Conservation (phyloP, 202 grass and related monocot species). For the Zizania palustris region DNA sequence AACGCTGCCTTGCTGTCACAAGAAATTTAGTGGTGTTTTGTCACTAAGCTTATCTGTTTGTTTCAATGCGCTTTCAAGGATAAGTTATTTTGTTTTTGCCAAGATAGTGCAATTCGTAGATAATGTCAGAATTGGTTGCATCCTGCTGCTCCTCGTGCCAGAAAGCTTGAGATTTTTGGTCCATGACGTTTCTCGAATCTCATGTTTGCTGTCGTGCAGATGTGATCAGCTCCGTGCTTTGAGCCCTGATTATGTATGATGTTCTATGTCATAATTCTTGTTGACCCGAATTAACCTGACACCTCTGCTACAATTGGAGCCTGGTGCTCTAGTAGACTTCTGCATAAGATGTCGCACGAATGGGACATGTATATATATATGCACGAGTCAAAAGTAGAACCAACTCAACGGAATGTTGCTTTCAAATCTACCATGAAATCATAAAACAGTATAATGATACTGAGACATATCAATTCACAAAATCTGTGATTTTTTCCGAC, state of each 20-base stretch:
- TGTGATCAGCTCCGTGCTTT: not conserved
- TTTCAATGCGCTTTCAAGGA: not conserved
- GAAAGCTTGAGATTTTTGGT: too few relatives aligned
- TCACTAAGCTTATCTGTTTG: not conserved
- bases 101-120: not conserved
- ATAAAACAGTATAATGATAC: constrained; percentile 17
- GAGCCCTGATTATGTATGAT: not conserved
- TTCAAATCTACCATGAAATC: constrained; percentile 7
- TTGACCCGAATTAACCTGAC: not conserved
- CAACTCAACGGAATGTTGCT: not conserved
- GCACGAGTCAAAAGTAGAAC: too few relatives aligned
- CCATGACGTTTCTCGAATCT: too few relatives aligned
- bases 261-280: not conserved
- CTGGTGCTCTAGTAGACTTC: too few relatives aligned
- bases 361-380: too few relatives aligned
- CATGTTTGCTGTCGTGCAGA: too few relatives aligned
- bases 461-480: constrained; percentile 36
- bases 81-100: not conserved
- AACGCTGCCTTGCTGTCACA: not conserved
- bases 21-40: not conserved
- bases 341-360: too few relatives aligned
- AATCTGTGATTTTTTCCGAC: constrained; percentile 28
- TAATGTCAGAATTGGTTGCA: not conserved
- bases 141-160: too few relatives aligned
- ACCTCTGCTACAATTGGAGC: not conserved